phyloP scores from a whole-genome alignment of 345 rosid species.

The Hevea brasiliensis region DNA sequence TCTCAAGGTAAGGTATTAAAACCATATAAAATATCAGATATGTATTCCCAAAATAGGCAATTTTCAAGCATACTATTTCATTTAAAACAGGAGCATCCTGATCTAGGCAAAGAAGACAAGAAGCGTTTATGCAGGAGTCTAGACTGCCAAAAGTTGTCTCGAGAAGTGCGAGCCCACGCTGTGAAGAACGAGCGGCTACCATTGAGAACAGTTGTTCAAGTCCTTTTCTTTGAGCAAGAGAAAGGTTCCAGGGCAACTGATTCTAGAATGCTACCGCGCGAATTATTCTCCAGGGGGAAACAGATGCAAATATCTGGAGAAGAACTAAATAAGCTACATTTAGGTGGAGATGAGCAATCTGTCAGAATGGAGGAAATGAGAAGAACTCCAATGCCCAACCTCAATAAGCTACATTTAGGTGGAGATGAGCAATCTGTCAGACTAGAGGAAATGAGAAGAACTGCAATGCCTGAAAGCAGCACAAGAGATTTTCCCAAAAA shows the following conservation, averaged over 20 bases:
- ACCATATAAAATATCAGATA: background rate
- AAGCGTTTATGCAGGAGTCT: conserved; percentile 74
- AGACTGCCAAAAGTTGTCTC: conserved; percentile 91
- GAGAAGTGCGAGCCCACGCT: conserved; percentile 83
- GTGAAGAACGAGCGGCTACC: conserved; percentile 94
- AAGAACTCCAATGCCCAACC: conserved; percentile 17
- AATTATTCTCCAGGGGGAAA: conserved; percentile 30
- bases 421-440: conserved; percentile 11
- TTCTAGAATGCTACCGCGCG: conserved; percentile 25
- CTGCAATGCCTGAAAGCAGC: conserved; percentile 24
- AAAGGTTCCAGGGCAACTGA: conserved; percentile 20
- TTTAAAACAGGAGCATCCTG: conserved; percentile 75
- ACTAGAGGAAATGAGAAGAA: conserved; percentile 20
- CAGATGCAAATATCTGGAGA: conserved; percentile 18
- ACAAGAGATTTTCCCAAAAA: conserved; percentile 22
- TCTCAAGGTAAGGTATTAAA: conserved; percentile 62
- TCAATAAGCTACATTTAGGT: conserved; percentile 31
- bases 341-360: conserved; percentile 21
- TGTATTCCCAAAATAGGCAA: background rate
- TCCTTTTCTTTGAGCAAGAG: conserved; percentile 88
- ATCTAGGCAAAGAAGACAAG: conserved; percentile 74
- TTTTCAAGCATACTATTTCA: background rate
- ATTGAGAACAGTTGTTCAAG: conserved; percentile 88
- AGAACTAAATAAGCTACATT: conserved; percentile 26
- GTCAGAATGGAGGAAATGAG: conserved; percentile 16